These are phyloP conservation scores for Boletellus ananas DNA, from an alignment of 768 basidiomycete genomes.

Conservation along the genomic window DNA sequence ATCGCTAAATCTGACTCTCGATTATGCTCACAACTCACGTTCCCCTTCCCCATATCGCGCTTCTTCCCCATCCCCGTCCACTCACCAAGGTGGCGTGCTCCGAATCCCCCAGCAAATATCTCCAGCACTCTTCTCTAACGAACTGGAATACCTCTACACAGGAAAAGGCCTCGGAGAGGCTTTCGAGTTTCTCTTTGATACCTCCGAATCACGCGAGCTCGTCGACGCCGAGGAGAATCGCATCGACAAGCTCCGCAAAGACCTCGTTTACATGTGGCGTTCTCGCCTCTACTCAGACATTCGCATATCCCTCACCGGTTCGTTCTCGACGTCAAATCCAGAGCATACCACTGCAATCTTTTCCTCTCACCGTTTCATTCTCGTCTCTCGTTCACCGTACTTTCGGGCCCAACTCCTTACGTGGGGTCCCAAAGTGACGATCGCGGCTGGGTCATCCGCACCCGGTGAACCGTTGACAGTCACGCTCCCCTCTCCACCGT, in stretches of 20 bases:
- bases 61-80: constrained; percentile 45
- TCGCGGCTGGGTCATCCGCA: constrained; percentile 21
- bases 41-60: constrained; percentile 46
- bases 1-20: constrained; percentile 50
- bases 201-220: constrained; percentile 38
- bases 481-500: constrained; percentile 84
- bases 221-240: constrained; percentile 53
- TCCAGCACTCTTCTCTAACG: constrained; percentile 79
- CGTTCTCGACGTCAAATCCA: constrained; percentile 58
- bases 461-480: constrained; percentile 52
- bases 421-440: constrained; percentile 46
- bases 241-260: constrained; percentile 85
- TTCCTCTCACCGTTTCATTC: constrained; percentile 89
- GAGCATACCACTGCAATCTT: constrained; percentile 80
- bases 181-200: constrained; percentile 83
- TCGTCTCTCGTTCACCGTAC: constrained; percentile 85
- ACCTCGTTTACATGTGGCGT: constrained; percentile 96
- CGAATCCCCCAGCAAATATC: constrained; percentile 67
- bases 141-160: constrained; percentile 94
- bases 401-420: constrained; percentile 78
- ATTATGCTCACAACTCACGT: constrained; percentile 38
- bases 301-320: constrained; percentile 71
- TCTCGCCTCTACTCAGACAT: constrained; percentile 92
- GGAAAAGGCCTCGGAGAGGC: constrained; percentile 85
- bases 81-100: constrained; percentile 43